phyloP scores from a whole-genome alignment of 2,329 filamentous ascomycete genomes.

The Daldinia eschscholtzii region DNA sequence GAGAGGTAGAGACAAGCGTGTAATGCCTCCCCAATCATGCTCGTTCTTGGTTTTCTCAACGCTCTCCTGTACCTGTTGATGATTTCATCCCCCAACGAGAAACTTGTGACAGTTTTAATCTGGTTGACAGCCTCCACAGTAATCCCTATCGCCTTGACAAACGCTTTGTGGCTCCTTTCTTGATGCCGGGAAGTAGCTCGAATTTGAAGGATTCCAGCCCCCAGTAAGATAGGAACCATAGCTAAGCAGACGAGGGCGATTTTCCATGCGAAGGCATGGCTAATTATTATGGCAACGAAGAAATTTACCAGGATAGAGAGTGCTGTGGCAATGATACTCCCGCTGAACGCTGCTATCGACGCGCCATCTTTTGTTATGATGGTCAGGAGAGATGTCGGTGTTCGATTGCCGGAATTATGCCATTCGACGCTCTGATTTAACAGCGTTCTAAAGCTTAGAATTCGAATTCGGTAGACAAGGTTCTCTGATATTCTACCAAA shows the following conservation, averaged over 20 bases:
- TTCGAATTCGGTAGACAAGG: conserved; percentile 67
- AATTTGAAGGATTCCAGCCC: conserved; percentile 68
- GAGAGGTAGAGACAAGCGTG: conserved; percentile 62
- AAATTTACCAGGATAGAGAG: conserved; percentile 68
- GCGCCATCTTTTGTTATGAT: conserved; percentile 69
- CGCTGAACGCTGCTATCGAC: conserved; percentile 66
- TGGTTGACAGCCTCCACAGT: conserved; percentile 65
- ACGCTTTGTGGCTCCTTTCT: conserved; percentile 64
- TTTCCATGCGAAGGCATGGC: conserved; percentile 70
- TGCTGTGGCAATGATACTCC: conserved; percentile 67
- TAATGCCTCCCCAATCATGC: conserved; percentile 54
- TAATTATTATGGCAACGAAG: conserved; percentile 64
- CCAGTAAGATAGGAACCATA: conserved; percentile 59
- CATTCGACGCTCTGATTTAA: conserved; percentile 70
- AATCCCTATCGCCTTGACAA: conserved; percentile 62
- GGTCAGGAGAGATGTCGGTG: conserved; percentile 61
- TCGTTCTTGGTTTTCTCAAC: conserved; percentile 56
- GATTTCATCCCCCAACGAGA: conserved; percentile 54
- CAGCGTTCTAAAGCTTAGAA: conserved; percentile 67
- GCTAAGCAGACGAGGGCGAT: conserved; percentile 63
- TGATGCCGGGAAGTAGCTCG: conserved; percentile 63
- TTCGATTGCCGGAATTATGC: conserved; percentile 66
- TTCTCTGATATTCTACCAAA: conserved; percentile 70
- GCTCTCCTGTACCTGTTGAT: conserved; percentile 57
- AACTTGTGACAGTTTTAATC: conserved; percentile 59